Evolutionary conservation across 768 basidiomycete genomes (phyloP), one percentile per base, ranked within the genome.

Genomic region (Pisolithus tinctorius): DNA sequence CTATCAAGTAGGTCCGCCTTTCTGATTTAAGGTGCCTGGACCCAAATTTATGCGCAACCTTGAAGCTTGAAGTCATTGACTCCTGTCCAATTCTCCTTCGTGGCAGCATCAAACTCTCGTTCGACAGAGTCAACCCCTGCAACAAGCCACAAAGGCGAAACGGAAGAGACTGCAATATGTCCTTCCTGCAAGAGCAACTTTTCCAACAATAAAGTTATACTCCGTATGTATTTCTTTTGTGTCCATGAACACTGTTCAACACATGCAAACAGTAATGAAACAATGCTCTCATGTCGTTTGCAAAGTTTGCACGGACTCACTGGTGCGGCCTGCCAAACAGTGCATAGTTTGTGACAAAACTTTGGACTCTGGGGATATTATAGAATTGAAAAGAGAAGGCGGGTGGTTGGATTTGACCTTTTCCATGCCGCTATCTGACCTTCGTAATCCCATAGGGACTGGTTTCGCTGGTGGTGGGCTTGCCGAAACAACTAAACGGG

Each of bases 391-490:
- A 62, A 79, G 94, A 54, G 96, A 99, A 79, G 96, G 94, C 84
- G 48, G 50, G 76, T 65, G 3, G 27, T 11, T 23, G 8, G 8
- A 34, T 26, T 6, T 46, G 6, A 44, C 30, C 20, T 10, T 10
- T 4, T 26, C 25, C 20, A 48, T 34, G 23, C 4, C 42, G 38
- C 37, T 16, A 25, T 13, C 42, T 55, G 23, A 62, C 47, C 17
- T 49, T 25, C 14, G 42, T 42, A 20, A 42, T 45, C 41, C 37
- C 45, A 27, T 50, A 92, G 89, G 91, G 25, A 97, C 94, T 9
- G 93, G 94, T 0, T 97, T 89, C 62, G 93, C 94, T 7, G 88
- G 89, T 48, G 93, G 94, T n/a, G 94, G 94, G 6, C 68, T 92
- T 57, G 91, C 93, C n/a, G 91, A 95, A 69, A 86, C 88, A 0